Conservation (phyloP, 192 early-diverging fungal species). For the Helicostylum pulchrum region DNA sequence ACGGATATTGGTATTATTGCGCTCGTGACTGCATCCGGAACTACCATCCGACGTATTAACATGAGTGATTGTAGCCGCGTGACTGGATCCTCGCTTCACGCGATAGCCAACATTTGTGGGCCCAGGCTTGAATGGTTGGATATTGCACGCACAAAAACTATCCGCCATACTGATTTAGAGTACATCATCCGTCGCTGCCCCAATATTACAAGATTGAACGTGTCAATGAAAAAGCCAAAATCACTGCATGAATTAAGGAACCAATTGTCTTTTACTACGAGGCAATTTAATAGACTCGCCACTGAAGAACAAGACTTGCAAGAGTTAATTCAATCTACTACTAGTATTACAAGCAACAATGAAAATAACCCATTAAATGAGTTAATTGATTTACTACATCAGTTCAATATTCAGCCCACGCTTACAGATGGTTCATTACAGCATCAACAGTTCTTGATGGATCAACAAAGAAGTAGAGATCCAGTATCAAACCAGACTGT, state of each 20-base stretch:
- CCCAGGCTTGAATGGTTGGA: slow-evolving; percentile 40
- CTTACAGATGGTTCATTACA: slow-evolving; percentile 2
- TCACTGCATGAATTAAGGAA: not conserved
- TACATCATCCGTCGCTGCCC: slow-evolving; percentile 26
- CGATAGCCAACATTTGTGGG: slow-evolving; percentile 25
- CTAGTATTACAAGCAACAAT: too few relatives aligned
- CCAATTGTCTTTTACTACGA: not conserved
- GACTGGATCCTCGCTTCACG: slow-evolving; percentile 18
- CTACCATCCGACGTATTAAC: slow-evolving; percentile 31
- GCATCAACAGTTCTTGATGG: not conserved
- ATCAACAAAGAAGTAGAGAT: not conserved
- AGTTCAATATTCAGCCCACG: not conserved
- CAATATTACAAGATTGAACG: slow-evolving; percentile 34
- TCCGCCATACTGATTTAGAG: slow-evolving; percentile 19
- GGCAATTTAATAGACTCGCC: not conserved
- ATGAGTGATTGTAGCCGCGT: slow-evolving; percentile 37
- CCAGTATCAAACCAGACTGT: slow-evolving; percentile 10
- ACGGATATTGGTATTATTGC: slow-evolving; percentile 14
- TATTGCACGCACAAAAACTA: slow-evolving; percentile 28
- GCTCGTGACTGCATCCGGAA: slow-evolving; percentile 15
- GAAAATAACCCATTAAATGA: slow-evolving; percentile 15
- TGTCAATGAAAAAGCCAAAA: slow-evolving; percentile 7
- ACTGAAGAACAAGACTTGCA: not conserved
- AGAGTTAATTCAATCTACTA: too few relatives aligned
- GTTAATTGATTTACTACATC: slow-evolving; percentile 6